phyloP scores from a whole-genome alignment of 768 basidiomycete genomes.

The Collybiopsis luxurians region DNA sequence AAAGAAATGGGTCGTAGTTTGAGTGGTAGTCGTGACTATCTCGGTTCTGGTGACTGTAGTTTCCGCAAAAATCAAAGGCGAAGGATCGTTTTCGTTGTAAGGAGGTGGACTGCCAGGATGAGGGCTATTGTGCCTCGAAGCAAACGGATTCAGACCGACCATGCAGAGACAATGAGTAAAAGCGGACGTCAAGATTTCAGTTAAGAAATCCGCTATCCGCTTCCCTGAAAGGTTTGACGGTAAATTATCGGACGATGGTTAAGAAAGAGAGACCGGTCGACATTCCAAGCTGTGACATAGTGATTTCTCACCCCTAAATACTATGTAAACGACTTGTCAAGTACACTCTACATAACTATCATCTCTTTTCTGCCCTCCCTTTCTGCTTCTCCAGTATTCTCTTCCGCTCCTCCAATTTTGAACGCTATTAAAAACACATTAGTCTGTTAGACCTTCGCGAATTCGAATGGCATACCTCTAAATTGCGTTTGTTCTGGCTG shows the following conservation, averaged over 20 bases:
- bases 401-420: constrained; percentile 58
- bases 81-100: constrained; percentile 25
- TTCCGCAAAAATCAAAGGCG: constrained; percentile 38
- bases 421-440: constrained; percentile 45
- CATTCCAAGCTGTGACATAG: not conserved
- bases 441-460: constrained; percentile 7
- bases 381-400: constrained; percentile 53
- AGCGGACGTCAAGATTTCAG: not conserved
- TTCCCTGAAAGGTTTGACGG: not conserved
- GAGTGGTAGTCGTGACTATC: constrained; percentile 43
- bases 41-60: constrained; percentile 48
- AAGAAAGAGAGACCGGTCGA: constrained; percentile 1
- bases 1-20: constrained; percentile 60
- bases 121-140: constrained; percentile 7
- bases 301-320: constrained; percentile 1
- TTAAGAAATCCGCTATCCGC: constrained; percentile 4
- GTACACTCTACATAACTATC: not conserved
- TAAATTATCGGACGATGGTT: not conserved
- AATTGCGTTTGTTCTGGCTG: constrained; percentile 69
- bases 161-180: constrained; percentile 13
- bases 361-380: constrained; percentile 28
- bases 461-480: constrained; percentile 60
- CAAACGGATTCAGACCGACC: constrained; percentile 22
- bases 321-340: too few relatives aligned
- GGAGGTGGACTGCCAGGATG: constrained; percentile 25